A percentile compares a stretch with the other conserved stretches of the same genome.
Conservation (phyloP, 2,329 filamentous ascomycete genomes). For the Epichloe sp. region DNA sequence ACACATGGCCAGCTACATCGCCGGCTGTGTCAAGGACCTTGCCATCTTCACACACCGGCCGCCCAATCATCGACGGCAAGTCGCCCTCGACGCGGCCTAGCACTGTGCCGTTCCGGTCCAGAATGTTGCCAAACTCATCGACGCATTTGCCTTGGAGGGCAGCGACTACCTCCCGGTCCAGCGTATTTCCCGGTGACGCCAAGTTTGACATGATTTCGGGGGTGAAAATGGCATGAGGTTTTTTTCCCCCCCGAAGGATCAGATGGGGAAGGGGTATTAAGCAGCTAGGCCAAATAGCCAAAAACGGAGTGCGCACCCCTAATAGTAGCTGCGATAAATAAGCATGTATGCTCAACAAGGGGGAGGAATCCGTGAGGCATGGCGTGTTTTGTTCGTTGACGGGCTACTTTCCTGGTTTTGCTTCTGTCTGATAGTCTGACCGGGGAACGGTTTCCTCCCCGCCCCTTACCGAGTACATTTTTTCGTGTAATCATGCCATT, state of each 20-base stretch:
- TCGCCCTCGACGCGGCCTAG: slow-evolving; percentile 40
- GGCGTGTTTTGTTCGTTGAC: background rate
- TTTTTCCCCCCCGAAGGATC: too few species aligned
- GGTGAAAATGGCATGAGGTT: background rate
- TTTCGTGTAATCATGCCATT: too few species aligned
- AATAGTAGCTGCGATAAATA: too few species aligned
- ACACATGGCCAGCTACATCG: slow-evolving; percentile 65
- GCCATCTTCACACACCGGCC: slow-evolving; percentile 30
- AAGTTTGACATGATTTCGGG: slow-evolving; percentile 24
- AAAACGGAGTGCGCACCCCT: too few species aligned
- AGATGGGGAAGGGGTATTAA: too few species aligned
- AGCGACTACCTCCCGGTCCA: slow-evolving; percentile 16
- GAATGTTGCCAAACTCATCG: slow-evolving; percentile 41
- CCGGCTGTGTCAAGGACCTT: slow-evolving; percentile 62
- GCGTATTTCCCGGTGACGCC: slow-evolving; percentile 19
- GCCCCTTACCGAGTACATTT: too few species aligned
- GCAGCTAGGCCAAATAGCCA: too few species aligned
- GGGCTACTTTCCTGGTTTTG: background rate
- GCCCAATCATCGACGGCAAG: slow-evolving; percentile 40
- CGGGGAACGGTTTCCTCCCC: too few species aligned
- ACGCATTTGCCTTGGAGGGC: slow-evolving; percentile 35
- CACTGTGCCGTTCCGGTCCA: slow-evolving; percentile 35
- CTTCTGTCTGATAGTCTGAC: background rate
- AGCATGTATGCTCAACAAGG: too few species aligned
- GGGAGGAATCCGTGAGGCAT: background rate